Conservation (phyloP, 2,329 filamentous ascomycete genomes). For the Phyllosticta capitalensis region DNA sequence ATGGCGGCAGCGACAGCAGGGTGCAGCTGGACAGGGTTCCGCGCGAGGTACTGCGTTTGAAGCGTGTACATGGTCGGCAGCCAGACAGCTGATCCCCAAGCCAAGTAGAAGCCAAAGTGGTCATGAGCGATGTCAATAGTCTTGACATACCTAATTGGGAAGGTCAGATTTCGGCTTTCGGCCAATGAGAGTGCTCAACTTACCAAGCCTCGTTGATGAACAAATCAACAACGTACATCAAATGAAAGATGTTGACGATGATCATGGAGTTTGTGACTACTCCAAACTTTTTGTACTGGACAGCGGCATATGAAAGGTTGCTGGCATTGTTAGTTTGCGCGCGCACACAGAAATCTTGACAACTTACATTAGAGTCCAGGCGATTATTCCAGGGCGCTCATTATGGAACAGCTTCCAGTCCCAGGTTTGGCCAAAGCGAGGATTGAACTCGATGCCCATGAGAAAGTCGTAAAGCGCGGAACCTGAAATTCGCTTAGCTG, state of each 20-base stretch:
- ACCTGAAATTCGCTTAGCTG: not conserved
- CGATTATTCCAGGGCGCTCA: slow-evolving; percentile 39
- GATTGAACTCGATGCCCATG: slow-evolving; percentile 58
- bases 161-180: not conserved
- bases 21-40: slow-evolving; percentile 30
- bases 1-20: slow-evolving; percentile 18
- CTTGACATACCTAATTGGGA: slow-evolving; percentile 27
- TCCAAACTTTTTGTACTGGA: slow-evolving; percentile 34
- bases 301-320: slow-evolving; percentile 31
- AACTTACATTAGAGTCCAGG: slow-evolving; percentile 38
- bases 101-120: slow-evolving; percentile 33
- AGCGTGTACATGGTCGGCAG: slow-evolving; percentile 40
- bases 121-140: slow-evolving; percentile 37
- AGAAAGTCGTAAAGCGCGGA: slow-evolving; percentile 33
- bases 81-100: slow-evolving; percentile 30
- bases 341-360: slow-evolving; percentile 1
- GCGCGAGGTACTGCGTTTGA: slow-evolving; percentile 39
- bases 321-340: slow-evolving; percentile 13
- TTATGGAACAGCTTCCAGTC: slow-evolving; percentile 21
- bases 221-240: slow-evolving; percentile 40
- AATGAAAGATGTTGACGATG: slow-evolving; percentile 36
- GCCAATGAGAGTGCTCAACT: not conserved
- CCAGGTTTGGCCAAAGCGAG: slow-evolving; percentile 25
- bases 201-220: slow-evolving; percentile 41
- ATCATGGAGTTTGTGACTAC: slow-evolving; percentile 35